These are phyloP conservation scores for Diaporthe ilicicola DNA, from an alignment of 2,329 filamentous ascomycete species.

Conservation along the genomic window DNA sequence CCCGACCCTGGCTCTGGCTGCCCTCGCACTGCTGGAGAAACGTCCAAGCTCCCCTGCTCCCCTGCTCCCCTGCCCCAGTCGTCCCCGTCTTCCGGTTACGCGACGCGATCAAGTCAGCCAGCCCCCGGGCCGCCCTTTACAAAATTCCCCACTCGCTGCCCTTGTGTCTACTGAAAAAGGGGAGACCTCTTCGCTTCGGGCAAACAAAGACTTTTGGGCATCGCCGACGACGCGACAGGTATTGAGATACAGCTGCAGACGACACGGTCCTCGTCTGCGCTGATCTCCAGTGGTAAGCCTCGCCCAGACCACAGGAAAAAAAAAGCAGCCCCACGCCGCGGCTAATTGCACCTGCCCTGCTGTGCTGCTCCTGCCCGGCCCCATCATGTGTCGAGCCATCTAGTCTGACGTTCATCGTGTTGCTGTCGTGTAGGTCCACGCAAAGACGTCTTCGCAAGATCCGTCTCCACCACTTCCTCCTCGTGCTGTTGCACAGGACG, in stretches of 20 bases:
- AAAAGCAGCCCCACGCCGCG: constrained; percentile 5
- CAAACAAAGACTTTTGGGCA: constrained; percentile 31
- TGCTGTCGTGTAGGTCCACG: constrained; percentile 44
- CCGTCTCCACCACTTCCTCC: constrained; percentile 60
- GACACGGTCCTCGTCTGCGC: constrained; percentile 67
- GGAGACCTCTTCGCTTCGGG: constrained; percentile 31
- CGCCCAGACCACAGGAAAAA: constrained; percentile 25
- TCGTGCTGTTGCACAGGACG: constrained; percentile 70
- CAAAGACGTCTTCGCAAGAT: constrained; percentile 65
- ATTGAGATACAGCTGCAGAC: constrained; percentile 67
- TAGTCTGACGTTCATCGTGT: constrained; percentile 33
- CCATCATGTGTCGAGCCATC: background rate
- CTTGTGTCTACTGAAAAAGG: constrained; percentile 27
- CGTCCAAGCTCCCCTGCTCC: constrained; percentile 23
- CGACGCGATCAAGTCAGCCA: constrained; percentile 31
- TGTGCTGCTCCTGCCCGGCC: background rate
- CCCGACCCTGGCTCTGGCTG: constrained; percentile 17
- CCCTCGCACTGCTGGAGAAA: constrained; percentile 10
- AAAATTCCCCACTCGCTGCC: constrained; percentile 27
- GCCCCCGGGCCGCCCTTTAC: constrained; percentile 23
- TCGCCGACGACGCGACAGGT: constrained; percentile 32
- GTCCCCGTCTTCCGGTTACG: constrained; percentile 32
- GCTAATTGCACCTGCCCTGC: background rate
- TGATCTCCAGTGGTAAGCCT: constrained; percentile 65
- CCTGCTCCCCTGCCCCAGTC: constrained; percentile 15